Conservation (phyloP, 2,329 filamentous ascomycete genomes). For the Ascosphaera apis region DNA sequence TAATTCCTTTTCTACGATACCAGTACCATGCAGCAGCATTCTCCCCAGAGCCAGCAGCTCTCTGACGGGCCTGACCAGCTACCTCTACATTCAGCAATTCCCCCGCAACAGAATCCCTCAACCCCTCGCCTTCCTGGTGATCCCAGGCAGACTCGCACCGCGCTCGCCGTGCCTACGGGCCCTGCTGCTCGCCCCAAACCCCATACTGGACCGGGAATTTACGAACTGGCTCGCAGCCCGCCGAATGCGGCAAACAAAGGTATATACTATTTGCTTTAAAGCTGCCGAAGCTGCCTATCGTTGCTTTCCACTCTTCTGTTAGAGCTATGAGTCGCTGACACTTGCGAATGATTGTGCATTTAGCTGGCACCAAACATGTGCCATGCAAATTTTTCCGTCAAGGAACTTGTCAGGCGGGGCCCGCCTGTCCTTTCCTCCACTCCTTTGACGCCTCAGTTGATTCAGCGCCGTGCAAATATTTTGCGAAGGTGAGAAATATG, state of each 20-base stretch:
- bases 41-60: no score
- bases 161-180: conserved; percentile 16
- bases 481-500: conserved; percentile 54
- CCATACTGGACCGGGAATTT: conserved; percentile 11
- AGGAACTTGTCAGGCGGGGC: conserved; percentile 85
- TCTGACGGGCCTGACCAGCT: no score
- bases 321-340: background rate
- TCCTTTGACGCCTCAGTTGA: conserved; percentile 67
- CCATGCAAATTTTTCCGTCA: conserved; percentile 99
- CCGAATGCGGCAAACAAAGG: conserved; percentile 22
- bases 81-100: no score
- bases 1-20: no score
- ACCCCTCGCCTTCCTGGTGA: no score
- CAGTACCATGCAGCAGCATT: no score
- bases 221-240: conserved; percentile 25
- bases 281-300: background rate
- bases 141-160: conserved; percentile 18
- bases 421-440: conserved; percentile 89
- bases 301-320: conserved; percentile 1
- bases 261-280: conserved; percentile 5
- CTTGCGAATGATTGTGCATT: conserved; percentile 2
- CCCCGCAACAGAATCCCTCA: no score
- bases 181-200: conserved; percentile 17
- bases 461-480: conserved; percentile 89
- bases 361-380: conserved; percentile 89